Conservation (phyloP, 179 eudicot species). For the Spergularia azorica region DNA sequence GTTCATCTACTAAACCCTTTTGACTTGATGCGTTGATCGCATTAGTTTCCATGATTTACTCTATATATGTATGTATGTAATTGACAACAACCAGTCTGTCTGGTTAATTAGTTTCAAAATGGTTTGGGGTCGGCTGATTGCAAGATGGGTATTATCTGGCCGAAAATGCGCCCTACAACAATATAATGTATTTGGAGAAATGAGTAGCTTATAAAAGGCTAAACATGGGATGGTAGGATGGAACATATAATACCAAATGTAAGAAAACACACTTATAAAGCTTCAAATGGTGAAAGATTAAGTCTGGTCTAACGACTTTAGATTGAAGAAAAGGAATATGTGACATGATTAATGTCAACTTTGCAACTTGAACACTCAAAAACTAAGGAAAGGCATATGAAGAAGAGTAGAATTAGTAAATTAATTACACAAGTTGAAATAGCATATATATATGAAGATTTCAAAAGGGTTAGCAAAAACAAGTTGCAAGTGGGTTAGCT, state of each 20-base stretch:
- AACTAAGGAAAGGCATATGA: too few relatives aligned
- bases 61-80: background rate
- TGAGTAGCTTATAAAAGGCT: background rate
- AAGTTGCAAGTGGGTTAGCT: background rate
- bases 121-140: background rate
- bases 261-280: background rate
- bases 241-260: background rate
- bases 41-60: constrained; percentile 39
- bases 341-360: constrained; percentile 13
- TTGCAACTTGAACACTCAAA: background rate
- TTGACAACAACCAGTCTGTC: background rate
- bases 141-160: background rate
- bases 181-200: background rate
- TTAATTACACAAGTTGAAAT: too few relatives aligned
- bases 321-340: background rate
- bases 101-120: background rate
- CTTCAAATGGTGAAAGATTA: constrained; percentile 8
- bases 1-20: constrained; percentile 45
- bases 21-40: constrained; percentile 22
- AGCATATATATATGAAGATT: background rate
- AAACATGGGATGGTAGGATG: background rate
- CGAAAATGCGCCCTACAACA: constrained; percentile 4
- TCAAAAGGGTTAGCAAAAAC: background rate
- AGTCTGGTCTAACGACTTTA: background rate
- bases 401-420: too few relatives aligned